These are phyloP conservation scores for Leishmania tropica DNA, from an alignment of 208 protist species.

Conservation along the genomic window DNA sequence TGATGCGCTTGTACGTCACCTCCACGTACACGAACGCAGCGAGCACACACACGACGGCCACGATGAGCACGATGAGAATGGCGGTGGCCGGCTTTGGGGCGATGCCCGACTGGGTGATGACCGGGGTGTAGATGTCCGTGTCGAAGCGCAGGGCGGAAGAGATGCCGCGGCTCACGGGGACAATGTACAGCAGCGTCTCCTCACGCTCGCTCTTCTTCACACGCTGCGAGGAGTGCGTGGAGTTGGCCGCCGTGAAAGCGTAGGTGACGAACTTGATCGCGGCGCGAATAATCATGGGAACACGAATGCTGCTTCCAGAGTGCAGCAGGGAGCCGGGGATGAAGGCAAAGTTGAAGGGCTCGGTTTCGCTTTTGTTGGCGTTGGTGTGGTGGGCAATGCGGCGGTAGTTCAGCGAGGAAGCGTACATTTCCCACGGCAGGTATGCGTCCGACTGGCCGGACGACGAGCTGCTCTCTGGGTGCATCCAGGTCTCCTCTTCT, in stretches of 20 bases:
- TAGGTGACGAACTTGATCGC: constrained; percentile 69
- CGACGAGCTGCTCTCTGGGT: constrained; percentile 9
- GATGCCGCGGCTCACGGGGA: constrained; percentile 65
- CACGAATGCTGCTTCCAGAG: constrained; percentile 59
- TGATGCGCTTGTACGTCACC: constrained; percentile 65
- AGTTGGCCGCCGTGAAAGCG: constrained; percentile 17
- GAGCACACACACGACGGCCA: constrained; percentile 58
- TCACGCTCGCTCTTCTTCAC: constrained; percentile 45
- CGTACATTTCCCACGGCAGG: constrained; percentile 67
- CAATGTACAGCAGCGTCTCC: constrained; percentile 61
- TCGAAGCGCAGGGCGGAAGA: constrained; percentile 69
- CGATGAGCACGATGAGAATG: constrained; percentile 66
- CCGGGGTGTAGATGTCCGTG: constrained; percentile 50
- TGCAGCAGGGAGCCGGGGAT: constrained; percentile 81
- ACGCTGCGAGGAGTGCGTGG: constrained; percentile 27
- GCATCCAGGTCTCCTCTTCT: constrained; percentile 65
- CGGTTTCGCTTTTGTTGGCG: constrained; percentile 10
- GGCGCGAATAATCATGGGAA: constrained; percentile 54
- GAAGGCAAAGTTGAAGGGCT: constrained; percentile 84
- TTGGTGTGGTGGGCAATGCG: constrained; percentile 34
- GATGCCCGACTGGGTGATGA: constrained; percentile 29
- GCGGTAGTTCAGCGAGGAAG: constrained; percentile 78
- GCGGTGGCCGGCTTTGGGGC: constrained; percentile 50
- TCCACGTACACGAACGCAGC: constrained; percentile 65
- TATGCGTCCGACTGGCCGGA: constrained; percentile 15